Percentiles rank a stretch among this genome's conserved stretches.
Conservation (phyloP, 2,329 filamentous ascomycete species). For the Cytospora paraplurivora region DNA sequence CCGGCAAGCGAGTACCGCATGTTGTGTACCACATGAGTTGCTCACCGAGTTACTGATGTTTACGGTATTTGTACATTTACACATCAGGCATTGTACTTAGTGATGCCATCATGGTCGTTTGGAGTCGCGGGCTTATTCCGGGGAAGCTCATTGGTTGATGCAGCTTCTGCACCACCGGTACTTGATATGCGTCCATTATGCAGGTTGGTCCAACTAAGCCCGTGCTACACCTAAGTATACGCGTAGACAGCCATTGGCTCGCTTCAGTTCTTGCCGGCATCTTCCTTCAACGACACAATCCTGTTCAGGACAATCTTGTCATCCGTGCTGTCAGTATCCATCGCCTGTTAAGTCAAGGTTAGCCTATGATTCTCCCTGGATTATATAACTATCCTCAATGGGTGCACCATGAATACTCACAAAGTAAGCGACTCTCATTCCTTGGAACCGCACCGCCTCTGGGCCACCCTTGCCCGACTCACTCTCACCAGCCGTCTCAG, state of each 20-base stretch:
- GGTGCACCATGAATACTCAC: conserved; percentile 41
- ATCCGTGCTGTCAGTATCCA: conserved; percentile 77
- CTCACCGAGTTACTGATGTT: too few relatives aligned
- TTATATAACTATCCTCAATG: not conserved
- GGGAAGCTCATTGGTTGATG: too few relatives aligned
- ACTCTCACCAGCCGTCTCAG: conserved; percentile 72
- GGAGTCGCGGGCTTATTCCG: too few relatives aligned
- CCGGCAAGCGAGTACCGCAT: too few relatives aligned
- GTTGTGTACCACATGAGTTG: too few relatives aligned
- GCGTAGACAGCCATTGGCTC: too few relatives aligned
- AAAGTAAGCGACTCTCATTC: conserved; percentile 85
- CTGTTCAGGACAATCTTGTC: conserved; percentile 87
- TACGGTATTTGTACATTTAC: too few relatives aligned
- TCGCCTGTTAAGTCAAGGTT: conserved; percentile 47
- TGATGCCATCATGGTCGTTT: too few relatives aligned
- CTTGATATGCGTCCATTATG: too few relatives aligned
- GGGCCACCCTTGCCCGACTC: conserved; percentile 63
- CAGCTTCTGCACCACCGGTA: too few relatives aligned
- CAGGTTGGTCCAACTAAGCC: not conserved
- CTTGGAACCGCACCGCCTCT: conserved; percentile 87
- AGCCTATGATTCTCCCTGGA: not conserved
- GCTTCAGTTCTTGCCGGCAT: conserved; percentile 62
- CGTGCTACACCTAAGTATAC: too few relatives aligned
- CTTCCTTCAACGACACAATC: conserved; percentile 90
- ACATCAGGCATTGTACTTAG: too few relatives aligned